These are phyloP conservation scores for Leccinum variicolor DNA, from an alignment of 768 basidiomycete genomes.

Conservation along the genomic window DNA sequence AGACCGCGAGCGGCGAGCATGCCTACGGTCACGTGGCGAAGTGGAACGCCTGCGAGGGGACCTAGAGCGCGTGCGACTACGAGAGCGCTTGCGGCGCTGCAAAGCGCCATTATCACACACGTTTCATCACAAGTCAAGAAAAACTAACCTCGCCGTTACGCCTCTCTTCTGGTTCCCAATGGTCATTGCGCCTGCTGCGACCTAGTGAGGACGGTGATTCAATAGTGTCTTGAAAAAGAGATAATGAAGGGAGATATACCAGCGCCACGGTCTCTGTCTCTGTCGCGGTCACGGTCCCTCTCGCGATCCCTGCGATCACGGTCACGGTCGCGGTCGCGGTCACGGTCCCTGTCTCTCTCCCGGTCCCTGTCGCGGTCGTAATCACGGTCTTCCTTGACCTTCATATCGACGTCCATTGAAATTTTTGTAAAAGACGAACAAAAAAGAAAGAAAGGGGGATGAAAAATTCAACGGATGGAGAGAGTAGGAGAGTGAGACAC, in stretches of 20 bases:
- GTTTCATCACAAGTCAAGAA: background rate
- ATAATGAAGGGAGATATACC: slow-evolving; percentile 35
- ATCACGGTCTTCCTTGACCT: slow-evolving; percentile 68
- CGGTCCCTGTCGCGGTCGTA: slow-evolving; percentile 55
- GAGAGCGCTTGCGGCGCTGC: slow-evolving; percentile 68
- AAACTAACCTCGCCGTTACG: slow-evolving; percentile 66
- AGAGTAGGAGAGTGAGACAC: slow-evolving; percentile 6
- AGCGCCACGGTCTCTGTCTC: slow-evolving; percentile 46
- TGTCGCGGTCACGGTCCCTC: slow-evolving; percentile 37
- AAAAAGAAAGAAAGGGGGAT: background rate
- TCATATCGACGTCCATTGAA: slow-evolving; percentile 81
- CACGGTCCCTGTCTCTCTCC: slow-evolving; percentile 39
- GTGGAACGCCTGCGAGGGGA: slow-evolving; percentile 63
- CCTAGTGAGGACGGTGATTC: slow-evolving; percentile 27
- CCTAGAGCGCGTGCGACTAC: slow-evolving; percentile 63
- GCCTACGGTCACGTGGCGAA: slow-evolving; percentile 55
- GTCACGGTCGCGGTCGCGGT: slow-evolving; percentile 34
- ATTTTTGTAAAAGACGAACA: background rate
- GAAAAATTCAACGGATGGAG: background rate
- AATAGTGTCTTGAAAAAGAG: background rate
- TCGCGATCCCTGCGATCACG: slow-evolving; percentile 44
- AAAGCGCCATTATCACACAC: background rate
- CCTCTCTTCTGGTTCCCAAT: slow-evolving; percentile 83
- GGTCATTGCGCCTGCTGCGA: slow-evolving; percentile 55
- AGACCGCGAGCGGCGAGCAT: slow-evolving; percentile 56